A percentile compares a stretch with the other conserved stretches of the same genome.
Evolutionary conservation across 768 basidiomycete species (phyloP).

Genomic region (Trametes punicea): DNA sequence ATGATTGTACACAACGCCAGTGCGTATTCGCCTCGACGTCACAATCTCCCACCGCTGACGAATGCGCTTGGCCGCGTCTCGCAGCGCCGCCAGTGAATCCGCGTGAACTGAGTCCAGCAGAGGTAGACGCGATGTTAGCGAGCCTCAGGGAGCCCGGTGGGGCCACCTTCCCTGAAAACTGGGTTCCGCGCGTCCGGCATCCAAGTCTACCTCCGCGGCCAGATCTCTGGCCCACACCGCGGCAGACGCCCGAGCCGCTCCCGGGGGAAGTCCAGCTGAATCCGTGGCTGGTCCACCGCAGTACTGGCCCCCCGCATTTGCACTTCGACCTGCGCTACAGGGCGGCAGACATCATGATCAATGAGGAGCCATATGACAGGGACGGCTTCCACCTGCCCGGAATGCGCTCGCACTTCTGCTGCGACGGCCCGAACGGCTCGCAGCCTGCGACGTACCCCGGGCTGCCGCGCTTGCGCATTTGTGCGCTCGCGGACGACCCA

Average conservation of each 20-base stretch:
- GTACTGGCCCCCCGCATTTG: constrained; percentile 41
- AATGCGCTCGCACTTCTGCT: constrained; percentile 1
- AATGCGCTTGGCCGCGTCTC: not conserved
- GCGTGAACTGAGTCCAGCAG: constrained; percentile 17
- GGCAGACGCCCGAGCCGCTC: constrained; percentile 39
- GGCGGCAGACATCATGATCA: constrained; percentile 18
- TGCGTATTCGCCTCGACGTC: constrained; percentile 17
- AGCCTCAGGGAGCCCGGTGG: constrained; percentile 28
- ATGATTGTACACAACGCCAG: constrained; percentile 45
- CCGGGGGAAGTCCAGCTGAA: constrained; percentile 52
- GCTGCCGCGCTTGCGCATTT: constrained; percentile 54
- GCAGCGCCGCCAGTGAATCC: constrained; percentile 27
- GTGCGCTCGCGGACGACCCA: constrained; percentile 48
- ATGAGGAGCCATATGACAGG: constrained; percentile 13
- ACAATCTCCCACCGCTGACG: not conserved
- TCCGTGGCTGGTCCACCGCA: constrained; percentile 49
- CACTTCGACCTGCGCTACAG: constrained; percentile 45
- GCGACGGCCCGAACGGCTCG: constrained; percentile 30
- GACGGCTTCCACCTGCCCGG: not conserved
- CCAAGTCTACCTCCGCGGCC: constrained; percentile 50
- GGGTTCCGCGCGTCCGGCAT: constrained; percentile 47
- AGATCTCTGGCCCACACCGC: constrained; percentile 41
- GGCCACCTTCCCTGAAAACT: constrained; percentile 40
- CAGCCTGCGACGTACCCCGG: constrained; percentile 67
- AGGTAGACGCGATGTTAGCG: constrained; percentile 33